Evolutionary conservation across 495 filamentous ascomycete species (phyloP), one percentile per base, ranked within the genome.

Genomic region (Xylaria cubensis): DNA sequence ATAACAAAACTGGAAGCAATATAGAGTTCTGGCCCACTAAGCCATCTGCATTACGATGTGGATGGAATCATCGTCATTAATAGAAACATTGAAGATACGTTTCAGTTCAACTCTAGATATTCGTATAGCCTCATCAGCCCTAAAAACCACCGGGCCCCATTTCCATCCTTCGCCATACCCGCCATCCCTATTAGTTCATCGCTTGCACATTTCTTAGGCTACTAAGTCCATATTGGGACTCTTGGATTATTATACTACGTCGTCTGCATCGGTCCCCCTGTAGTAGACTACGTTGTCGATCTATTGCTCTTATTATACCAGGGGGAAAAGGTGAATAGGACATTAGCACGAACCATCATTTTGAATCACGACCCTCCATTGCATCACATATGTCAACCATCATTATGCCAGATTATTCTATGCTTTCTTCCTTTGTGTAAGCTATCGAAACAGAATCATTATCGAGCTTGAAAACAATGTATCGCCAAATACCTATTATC

Each of bases 1-100:
- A 69, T 69, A 41, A 69, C 67, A 55, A 50, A 69, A 62, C 55
- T 1, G 17, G 21, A 68, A 55, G 53, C 65, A 55, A 53, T 39
- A 56, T 67, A 67, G 21, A 56, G 50, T 67, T 67, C 48, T 36
- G 34, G 36, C 34, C 32, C 65, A 56, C 64, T 26, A 19, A 32
- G 46, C 29, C 48, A 36, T 10, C 39, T 41, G 13, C 21, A 36
- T 61, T 61, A 9, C 39, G 34, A 32, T 61, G 58, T 61, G 34
- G 58, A 39, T 29, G 7, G 58, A 61, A 8, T 61, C 34, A 19
- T n/a, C 56, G 10, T 21, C 32, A 61, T 61, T 17, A 17, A 56
- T 17, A 17, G 32, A 56, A 50, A 55, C 51, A 29, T 26, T 26
- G 24, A 13, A 19, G 15, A 12, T 32, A 17, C 29, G 26, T 56